Conservation (phyloP, 176 grass and related monocot species). For the Raddia distichophylla region DNA sequence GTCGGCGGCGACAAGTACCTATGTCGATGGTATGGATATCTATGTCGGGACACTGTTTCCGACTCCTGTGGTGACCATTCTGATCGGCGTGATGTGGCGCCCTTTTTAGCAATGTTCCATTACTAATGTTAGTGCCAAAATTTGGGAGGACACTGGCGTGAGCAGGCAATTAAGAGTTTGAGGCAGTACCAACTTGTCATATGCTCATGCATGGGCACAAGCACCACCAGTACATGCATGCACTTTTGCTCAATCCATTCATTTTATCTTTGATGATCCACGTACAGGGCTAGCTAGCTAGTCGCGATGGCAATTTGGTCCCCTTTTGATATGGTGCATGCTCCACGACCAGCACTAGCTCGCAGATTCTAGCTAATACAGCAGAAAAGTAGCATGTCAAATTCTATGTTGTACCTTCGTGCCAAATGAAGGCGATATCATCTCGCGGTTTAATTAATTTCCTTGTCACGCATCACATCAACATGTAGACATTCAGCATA, state of each 20-base stretch:
- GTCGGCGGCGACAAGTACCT: too few species aligned
- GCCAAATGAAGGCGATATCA: background rate
- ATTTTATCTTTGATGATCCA: background rate
- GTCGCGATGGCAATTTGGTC: background rate
- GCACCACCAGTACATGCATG: background rate
- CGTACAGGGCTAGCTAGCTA: background rate
- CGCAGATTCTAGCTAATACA: constrained; percentile 25
- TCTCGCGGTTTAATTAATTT: background rate
- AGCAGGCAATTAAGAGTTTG: background rate
- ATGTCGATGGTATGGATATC: too few species aligned
- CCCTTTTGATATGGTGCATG: constrained; percentile 34
- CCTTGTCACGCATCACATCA: constrained; percentile 25
- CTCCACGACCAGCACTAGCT: constrained; percentile 34
- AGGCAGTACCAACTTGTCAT: background rate
- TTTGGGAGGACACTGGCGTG: background rate
- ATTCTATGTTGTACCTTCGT: constrained; percentile 24
- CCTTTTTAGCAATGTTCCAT: background rate
- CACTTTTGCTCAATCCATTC: background rate
- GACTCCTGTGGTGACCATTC: too few species aligned
- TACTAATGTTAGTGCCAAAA: background rate
- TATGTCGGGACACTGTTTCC: too few species aligned
- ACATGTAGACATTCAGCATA: background rate
- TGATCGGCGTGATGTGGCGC: background rate
- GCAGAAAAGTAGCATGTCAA: constrained; percentile 21
- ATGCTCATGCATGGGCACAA: background rate